phyloP scores from a whole-genome alignment of 202 grass and related monocot species.

The Schoenoplectus tabernaemontani region DNA sequence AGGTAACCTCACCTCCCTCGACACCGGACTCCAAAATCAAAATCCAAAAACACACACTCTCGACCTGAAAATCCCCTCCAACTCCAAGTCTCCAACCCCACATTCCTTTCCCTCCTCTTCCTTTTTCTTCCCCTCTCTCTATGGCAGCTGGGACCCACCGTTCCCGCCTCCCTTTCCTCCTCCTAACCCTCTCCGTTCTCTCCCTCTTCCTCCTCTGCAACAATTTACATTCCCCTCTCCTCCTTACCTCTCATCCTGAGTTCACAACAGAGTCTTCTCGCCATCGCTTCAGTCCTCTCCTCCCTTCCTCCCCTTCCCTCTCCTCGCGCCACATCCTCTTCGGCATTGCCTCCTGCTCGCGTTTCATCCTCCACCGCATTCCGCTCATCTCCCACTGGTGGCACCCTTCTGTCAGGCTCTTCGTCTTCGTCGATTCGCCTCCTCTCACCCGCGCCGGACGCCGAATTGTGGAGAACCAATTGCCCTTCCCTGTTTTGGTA shows the following conservation, averaged over 20 bases:
- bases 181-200: constrained; percentile 24
- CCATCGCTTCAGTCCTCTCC: neutral
- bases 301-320: neutral
- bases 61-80: neutral
- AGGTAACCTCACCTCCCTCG: constrained; percentile 10
- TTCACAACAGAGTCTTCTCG: neutral
- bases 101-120: neutral
- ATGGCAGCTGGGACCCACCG: neutral
- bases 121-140: constrained; percentile 10
- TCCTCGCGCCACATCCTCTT: neutral
- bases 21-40: neutral
- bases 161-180: constrained; percentile 9
- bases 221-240: constrained; percentile 16
- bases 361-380: constrained; percentile 44
- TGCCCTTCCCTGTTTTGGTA: constrained; percentile 29
- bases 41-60: neutral
- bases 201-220: constrained; percentile 19
- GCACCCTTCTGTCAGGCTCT: constrained; percentile 32
- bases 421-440: constrained; percentile 57
- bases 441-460: neutral
- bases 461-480: neutral
- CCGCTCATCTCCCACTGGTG: constrained; percentile 68
- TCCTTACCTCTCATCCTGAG: neutral
- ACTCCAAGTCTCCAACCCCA: neutral
- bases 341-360: constrained; percentile 38